These are phyloP conservation scores for Aspergillus ellipticus DNA, from an alignment of 495 filamentous ascomycete species.

Conservation along the genomic window DNA sequence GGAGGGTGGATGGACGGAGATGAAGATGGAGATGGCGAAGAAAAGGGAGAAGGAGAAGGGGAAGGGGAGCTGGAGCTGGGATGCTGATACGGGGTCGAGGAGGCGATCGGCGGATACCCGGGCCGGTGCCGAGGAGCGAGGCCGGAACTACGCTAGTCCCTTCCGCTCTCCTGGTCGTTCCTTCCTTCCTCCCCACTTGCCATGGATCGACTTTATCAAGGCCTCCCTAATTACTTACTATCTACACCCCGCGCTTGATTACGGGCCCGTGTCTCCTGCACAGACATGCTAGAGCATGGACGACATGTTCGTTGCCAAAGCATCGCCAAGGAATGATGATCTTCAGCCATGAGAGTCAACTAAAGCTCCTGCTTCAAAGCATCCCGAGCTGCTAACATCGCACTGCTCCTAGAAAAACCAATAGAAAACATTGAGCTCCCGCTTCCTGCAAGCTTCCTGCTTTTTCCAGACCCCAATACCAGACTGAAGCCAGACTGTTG, in stretches of 20 bases:
- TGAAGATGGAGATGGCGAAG: background rate
- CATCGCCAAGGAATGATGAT: background rate
- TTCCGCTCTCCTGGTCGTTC: background rate
- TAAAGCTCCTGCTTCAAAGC: background rate
- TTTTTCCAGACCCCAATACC: too few species aligned
- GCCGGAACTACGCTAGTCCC: too few species aligned
- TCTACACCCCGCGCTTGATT: too few species aligned
- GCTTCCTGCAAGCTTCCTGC: background rate
- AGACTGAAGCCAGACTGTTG: too few species aligned
- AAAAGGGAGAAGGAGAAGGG: background rate
- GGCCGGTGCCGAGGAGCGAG: slow-evolving; percentile 8
- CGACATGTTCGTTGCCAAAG: too few species aligned
- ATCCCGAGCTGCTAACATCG: background rate
- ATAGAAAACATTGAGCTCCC: background rate
- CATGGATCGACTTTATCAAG: too few species aligned
- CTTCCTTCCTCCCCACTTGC: background rate
- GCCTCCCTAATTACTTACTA: too few species aligned
- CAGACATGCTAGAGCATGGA: background rate
- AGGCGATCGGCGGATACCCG: background rate
- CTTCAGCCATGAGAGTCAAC: background rate
- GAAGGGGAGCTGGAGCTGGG: background rate
- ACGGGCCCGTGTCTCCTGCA: background rate
- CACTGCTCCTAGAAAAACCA: background rate
- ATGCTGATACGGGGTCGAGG: background rate
- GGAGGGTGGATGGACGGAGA: background rate